These are phyloP conservation scores for Phytophthora parvispora DNA, from an alignment of 352 stramenopile genomes.

Conservation along the genomic window DNA sequence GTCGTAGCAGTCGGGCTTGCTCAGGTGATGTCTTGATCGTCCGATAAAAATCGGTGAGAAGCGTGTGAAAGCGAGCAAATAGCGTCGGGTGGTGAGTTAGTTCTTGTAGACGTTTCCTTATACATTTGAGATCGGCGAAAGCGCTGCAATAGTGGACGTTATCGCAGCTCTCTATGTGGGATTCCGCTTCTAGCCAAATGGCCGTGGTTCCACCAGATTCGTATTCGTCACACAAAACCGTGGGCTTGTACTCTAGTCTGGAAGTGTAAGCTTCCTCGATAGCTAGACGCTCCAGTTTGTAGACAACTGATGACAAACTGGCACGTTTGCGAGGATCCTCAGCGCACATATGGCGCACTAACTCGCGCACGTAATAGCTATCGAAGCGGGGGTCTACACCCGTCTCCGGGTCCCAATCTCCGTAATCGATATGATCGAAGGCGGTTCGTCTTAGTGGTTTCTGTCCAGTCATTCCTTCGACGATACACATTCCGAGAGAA, in stretches of 20 bases:
- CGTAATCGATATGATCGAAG: too few species aligned
- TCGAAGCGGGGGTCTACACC: too few species aligned
- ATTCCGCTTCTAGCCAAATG: neutral
- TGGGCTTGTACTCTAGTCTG: neutral
- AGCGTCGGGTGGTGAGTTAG: neutral
- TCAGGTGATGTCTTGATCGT: constrained; percentile 6
- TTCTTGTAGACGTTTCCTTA: neutral
- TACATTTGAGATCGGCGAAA: neutral
- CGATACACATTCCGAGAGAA: constrained; percentile 31
- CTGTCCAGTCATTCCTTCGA: constrained; percentile 16
- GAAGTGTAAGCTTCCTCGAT: neutral
- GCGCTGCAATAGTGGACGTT: neutral
- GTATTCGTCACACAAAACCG: neutral
- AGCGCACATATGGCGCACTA: constrained; percentile 24
- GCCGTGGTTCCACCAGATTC: neutral
- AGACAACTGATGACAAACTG: neutral
- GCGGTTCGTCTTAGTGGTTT: too few species aligned
- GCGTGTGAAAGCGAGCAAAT: neutral
- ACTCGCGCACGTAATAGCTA: neutral
- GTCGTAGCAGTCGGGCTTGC: neutral
- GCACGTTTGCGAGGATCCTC: constrained; percentile 1
- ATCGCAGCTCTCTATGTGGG: neutral
- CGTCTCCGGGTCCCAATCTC: neutral
- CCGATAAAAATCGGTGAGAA: constrained; percentile 7
- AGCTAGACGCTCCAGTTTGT: constrained; percentile 1